phyloP scores from a whole-genome alignment of 495 filamentous ascomycete species.

The Letharia columbiana region DNA sequence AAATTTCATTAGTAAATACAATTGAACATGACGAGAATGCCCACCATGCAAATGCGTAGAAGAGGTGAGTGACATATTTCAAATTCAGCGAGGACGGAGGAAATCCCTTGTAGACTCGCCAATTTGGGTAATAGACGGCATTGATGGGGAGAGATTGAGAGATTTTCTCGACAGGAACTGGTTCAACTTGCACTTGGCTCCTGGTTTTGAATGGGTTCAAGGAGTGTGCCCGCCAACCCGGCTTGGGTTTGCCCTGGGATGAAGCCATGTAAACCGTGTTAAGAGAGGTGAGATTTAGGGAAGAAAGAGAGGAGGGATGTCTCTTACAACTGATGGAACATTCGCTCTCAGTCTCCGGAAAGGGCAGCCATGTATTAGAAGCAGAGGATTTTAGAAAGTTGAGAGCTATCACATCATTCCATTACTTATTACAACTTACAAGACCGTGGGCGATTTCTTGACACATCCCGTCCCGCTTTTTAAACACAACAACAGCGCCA shows the following conservation, averaged over 20 bases:
- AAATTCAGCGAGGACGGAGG: constrained; percentile 70
- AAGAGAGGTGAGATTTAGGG: not conserved
- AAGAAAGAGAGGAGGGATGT: not conserved
- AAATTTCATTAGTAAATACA: constrained; percentile 16
- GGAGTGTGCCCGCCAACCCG: not conserved
- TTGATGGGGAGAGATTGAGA: constrained; percentile 14
- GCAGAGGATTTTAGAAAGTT: not conserved
- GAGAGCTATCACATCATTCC: no score
- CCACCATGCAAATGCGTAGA: constrained; percentile 80
- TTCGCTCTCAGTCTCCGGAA: not conserved
- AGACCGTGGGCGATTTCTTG: no score
- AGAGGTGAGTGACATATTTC: constrained; percentile 64
- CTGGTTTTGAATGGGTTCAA: constrained; percentile 15
- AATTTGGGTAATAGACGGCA: constrained; percentile 57
- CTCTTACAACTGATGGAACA: not conserved
- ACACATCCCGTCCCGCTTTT: no score
- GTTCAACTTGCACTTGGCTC: not conserved
- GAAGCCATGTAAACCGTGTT: constrained; percentile 2
- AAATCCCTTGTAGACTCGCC: constrained; percentile 67
- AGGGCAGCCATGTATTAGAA: not conserved
- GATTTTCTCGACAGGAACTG: not conserved
- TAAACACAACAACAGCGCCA: no score
- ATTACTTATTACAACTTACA: no score
- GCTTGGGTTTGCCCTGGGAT: not conserved
- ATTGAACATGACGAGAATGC: constrained; percentile 22